A percentile compares a stretch with the other conserved stretches of the same genome.
Evolutionary conservation across 331 rosid genomes (phyloP).

Genomic region (Quercus tomentella): DNA sequence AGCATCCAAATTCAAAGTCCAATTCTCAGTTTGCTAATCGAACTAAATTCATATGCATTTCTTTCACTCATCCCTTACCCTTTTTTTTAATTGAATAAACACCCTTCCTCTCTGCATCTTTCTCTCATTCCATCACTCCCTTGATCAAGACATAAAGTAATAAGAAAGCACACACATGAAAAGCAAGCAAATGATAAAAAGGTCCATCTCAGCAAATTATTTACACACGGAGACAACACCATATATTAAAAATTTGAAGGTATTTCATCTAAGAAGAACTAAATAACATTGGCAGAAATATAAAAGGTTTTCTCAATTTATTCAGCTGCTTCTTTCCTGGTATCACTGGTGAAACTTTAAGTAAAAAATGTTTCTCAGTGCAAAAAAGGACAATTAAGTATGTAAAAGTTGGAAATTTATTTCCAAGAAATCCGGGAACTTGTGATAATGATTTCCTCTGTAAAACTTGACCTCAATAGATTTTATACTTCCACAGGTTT

Average conservation of each 20-base stretch:
- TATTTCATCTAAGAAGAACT: not conserved
- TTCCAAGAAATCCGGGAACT: not conserved
- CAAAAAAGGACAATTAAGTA: not conserved
- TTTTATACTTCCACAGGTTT: conserved; percentile 13
- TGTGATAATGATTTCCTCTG: not conserved
- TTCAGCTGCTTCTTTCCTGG: not conserved
- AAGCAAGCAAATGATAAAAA: too few relatives aligned
- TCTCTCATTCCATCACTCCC: too few relatives aligned
- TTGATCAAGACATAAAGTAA: too few relatives aligned
- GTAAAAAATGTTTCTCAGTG: not conserved
- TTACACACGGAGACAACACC: not conserved
- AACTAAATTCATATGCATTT: too few relatives aligned
- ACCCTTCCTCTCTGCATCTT: too few relatives aligned
- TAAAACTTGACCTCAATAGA: not conserved
- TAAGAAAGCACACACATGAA: too few relatives aligned
- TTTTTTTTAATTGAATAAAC: too few relatives aligned
- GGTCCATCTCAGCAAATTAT: too few relatives aligned
- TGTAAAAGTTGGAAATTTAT: too few relatives aligned
- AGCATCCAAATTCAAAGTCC: too few relatives aligned
- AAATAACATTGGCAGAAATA: not conserved
- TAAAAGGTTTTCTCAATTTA: not conserved
- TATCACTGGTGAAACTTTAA: not conserved
- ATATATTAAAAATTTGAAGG: not conserved
- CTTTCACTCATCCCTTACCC: too few relatives aligned
- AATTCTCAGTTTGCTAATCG: too few relatives aligned